A percentile compares a stretch with the other conserved stretches of the same genome.
Conservation (phyloP, 148 eudicot genomes). For the Fagopyrum homotropicum region DNA sequence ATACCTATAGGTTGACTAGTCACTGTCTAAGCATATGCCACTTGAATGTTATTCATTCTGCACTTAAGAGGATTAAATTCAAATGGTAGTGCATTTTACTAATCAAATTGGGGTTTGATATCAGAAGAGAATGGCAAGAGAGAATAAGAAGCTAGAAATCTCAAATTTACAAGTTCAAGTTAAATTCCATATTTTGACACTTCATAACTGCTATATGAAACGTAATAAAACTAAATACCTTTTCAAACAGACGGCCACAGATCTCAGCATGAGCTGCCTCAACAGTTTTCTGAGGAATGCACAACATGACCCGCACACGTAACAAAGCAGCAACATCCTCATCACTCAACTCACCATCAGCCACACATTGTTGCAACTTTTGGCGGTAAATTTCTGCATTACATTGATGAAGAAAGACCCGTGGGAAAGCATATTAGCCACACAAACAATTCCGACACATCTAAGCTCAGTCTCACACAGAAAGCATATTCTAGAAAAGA, state of each 20-base stretch:
- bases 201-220: neutral
- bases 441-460: too few species aligned
- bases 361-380: slow-evolving; percentile 78
- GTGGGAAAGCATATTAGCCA: neutral
- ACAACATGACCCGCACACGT: slow-evolving; percentile 73
- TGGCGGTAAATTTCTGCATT: slow-evolving; percentile 75
- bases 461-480: too few species aligned
- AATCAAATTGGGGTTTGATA: neutral
- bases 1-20: neutral
- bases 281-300: slow-evolving; percentile 76
- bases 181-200: neutral
- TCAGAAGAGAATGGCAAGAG: neutral
- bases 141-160: neutral
- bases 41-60: neutral
- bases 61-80: neutral
- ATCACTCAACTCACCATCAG: slow-evolving; percentile 78
- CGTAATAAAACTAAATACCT: slow-evolving; percentile 32
- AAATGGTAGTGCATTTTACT: neutral
- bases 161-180: neutral
- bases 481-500: neutral
- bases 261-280: slow-evolving; percentile 84
- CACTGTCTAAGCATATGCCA: neutral
- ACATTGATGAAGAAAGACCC: neutral
- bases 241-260: slow-evolving; percentile 83
- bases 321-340: slow-evolving; percentile 68